Evolutionary conservation across 257 asterid genomes (phyloP).

Genomic region (Przewalskia tangutica): DNA sequence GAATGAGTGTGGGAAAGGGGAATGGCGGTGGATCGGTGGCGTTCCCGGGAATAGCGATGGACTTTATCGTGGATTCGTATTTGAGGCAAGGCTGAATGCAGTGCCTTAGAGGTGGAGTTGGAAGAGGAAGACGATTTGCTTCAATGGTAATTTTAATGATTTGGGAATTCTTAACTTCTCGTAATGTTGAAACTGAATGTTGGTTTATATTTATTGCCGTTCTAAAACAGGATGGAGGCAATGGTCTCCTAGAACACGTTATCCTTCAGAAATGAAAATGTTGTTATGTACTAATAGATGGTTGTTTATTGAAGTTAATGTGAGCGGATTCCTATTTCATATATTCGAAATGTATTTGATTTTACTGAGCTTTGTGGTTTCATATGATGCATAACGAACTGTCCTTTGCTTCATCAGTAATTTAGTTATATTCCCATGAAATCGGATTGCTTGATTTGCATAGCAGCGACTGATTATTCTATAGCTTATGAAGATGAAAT

Average conservation of each 20-base stretch:
- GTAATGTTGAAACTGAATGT: constrained; percentile 6
- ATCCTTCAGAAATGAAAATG: neutral
- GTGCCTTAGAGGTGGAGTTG: constrained; percentile 27
- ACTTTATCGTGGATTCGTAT: constrained; percentile 69
- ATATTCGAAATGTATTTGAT: neutral
- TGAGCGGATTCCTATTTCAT: neutral
- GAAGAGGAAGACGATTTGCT: neutral
- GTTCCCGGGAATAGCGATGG: constrained; percentile 89
- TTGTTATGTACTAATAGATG: neutral
- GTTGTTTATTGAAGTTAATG: neutral
- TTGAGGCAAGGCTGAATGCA: constrained; percentile 66
- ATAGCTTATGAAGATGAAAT: neutral
- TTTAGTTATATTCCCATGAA: neutral
- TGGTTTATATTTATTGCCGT: neutral
- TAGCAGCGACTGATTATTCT: neutral
- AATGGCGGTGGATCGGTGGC: constrained; percentile 80
- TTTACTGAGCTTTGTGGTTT: neutral
- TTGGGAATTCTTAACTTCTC: neutral
- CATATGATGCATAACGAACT: neutral
- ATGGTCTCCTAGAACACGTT: neutral
- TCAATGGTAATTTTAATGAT: constrained; percentile 13
- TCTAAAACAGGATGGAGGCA: constrained; percentile 5
- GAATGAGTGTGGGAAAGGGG: constrained; percentile 39
- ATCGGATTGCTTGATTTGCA: neutral
- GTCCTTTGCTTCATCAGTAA: neutral